Evolutionary conservation across 2,329 filamentous ascomycete genomes (phyloP), one percentile per base, ranked within the genome.

Genomic region (Clarireedia paspali): DNA sequence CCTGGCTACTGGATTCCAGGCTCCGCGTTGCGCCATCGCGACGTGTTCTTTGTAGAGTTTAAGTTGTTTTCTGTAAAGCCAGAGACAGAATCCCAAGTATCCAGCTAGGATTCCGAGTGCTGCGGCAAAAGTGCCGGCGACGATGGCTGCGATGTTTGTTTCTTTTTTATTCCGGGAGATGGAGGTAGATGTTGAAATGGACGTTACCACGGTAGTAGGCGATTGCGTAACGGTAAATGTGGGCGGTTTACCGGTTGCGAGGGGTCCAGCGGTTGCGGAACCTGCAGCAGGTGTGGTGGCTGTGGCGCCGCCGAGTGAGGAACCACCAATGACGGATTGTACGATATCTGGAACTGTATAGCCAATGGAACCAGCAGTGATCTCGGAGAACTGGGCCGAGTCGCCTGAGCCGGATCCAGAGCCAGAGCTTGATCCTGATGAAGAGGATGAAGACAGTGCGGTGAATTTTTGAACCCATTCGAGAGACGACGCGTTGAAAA

Each of bases 31-130:
- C 1, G 80, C 74, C 64, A 85, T 79, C 1, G 83, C 81, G 34
- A 88, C 79, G 66, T 90, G 87, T 36, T 79, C 75, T 70, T 85
- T 84, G 75, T 89, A 91, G 9, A 87, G 79, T 30, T 74, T 70
- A 15, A 90, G 78, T 68, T 88, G 86, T 49, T 84, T 83, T 27
- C 85, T 78, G 73, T 90, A 90, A 6, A 91, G 73, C 81, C 84
- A 89, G 17, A 81, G 78, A 70, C 84, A 88, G 74, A 87, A 89
- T 47, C 82, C 84, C 12, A 88, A 77, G 67, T 88, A 89, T 1
- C 74, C 72, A 2, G 83, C 84, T 0, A 83, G 64, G 17, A 87
- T 63, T 48, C 81, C 81, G 4, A 87, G 75, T 4, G 85, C 65
- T n/a, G 83, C 85, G 0, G 87, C 87, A 34, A 90, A 73, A 20